Evolutionary conservation across 192 early-diverging fungal genomes (phyloP).

Genomic region (Rhizoclosmatium sp.): DNA sequence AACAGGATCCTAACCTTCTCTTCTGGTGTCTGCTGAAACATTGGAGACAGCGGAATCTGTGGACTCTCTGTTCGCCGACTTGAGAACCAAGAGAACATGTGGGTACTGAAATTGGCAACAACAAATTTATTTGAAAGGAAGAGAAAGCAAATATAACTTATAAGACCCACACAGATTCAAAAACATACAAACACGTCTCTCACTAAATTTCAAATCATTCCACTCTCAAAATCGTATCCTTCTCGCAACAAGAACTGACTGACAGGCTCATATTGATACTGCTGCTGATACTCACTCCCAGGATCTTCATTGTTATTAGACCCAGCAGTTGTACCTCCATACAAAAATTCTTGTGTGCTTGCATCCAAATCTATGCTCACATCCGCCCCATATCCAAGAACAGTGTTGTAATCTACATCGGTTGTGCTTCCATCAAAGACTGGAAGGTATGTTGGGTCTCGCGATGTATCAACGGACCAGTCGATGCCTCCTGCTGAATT

Average conservation of each 20-base stretch:
- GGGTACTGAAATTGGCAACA: background rate
- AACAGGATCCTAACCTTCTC: background rate
- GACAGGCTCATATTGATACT: conserved; percentile 34
- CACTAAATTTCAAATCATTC: conserved; percentile 1
- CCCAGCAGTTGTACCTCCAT: background rate
- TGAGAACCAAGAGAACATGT: background rate
- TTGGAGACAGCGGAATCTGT: background rate
- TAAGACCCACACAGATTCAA: background rate
- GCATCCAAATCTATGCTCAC: conserved; percentile 22
- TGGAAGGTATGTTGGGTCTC: conserved; percentile 30
- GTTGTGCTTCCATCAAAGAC: conserved; percentile 32
- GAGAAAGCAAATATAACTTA: background rate
- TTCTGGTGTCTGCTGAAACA: background rate
- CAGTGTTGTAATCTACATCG: conserved; percentile 17
- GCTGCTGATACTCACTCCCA: background rate
- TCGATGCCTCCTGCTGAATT: background rate
- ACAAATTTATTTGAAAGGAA: background rate
- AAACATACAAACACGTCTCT: background rate
- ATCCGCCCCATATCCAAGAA: conserved; percentile 28
- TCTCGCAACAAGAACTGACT: conserved; percentile 34
- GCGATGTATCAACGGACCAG: background rate
- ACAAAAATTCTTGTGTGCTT: conserved; percentile 30
- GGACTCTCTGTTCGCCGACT: background rate
- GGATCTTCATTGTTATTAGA: background rate
- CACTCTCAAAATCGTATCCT: conserved; percentile 32